These are phyloP conservation scores for Metarhizium sp. DNA, from an alignment of 2,329 filamentous ascomycete species.

Conservation along the genomic window DNA sequence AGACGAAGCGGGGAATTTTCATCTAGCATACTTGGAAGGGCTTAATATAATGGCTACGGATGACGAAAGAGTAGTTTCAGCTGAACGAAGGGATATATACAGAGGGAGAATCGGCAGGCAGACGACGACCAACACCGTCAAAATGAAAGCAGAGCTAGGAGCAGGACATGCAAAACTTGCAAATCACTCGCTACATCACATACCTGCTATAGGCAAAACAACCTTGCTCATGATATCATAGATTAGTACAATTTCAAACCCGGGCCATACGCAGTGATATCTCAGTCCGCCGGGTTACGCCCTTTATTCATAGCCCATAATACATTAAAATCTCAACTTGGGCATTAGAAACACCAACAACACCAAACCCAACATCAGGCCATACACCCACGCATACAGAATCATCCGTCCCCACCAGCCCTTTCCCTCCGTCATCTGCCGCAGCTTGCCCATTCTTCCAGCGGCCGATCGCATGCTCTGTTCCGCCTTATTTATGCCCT, in stretches of 20 bases:
- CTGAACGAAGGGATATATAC: no score
- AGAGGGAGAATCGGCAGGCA: no score
- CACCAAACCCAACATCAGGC: slow-evolving; percentile 67
- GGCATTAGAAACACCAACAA: slow-evolving; percentile 78
- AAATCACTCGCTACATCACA: not conserved
- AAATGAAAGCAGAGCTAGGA: not conserved
- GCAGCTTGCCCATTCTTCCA: slow-evolving; percentile 66
- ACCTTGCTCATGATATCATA: not conserved
- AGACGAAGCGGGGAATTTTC: no score
- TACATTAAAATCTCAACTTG: slow-evolving; percentile 68
- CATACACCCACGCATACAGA: slow-evolving; percentile 77
- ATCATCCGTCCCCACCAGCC: slow-evolving; percentile 80
- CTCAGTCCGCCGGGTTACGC: not conserved
- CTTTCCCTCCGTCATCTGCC: slow-evolving; percentile 75
- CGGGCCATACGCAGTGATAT: not conserved
- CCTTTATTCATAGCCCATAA: not conserved
- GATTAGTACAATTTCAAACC: slow-evolving; percentile 1
- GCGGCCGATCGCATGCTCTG: slow-evolving; percentile 67
- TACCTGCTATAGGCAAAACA: slow-evolving; percentile 1
- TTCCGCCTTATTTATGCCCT: slow-evolving; percentile 70
- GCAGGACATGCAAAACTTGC: not conserved
- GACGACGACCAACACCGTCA: no score
- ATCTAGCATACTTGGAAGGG: no score
- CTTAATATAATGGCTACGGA: no score
- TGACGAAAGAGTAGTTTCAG: no score